Evolutionary conservation across 225 moss, liverwort and hornwort species (phyloP).

Genomic region (Straminergon stramineum): DNA sequence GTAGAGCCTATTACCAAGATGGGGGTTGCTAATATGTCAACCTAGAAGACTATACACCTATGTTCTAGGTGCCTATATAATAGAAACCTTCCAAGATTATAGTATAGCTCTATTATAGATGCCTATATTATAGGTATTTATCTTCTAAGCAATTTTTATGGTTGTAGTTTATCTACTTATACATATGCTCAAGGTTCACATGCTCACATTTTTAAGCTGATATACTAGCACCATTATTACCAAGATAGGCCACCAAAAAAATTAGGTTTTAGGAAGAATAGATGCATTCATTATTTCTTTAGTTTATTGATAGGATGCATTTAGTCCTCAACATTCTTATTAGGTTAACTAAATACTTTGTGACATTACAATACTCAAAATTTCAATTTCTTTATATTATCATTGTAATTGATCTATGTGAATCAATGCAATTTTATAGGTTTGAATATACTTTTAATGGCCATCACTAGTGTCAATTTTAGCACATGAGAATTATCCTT

Average conservation of each 20-base stretch:
- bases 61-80: no score
- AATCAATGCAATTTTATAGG: neutral
- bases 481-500: neutral
- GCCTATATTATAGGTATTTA: no score
- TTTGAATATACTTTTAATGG: neutral
- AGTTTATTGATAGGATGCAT: neutral
- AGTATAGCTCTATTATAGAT: no score
- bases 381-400: neutral
- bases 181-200: no score
- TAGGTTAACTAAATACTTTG: neutral
- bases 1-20: neutral
- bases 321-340: accelerated
- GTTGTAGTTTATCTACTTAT: no score
- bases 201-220: no score
- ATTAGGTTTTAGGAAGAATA: neutral
- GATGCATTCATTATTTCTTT: neutral
- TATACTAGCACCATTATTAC: no score
- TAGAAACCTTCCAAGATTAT: no score
- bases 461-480: neutral
- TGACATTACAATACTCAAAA: neutral
- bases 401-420: neutral
- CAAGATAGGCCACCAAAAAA: neutral
- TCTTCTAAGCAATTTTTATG: no score
- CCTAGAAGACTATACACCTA: no score
- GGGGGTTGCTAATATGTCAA: no score